Percentiles rank a stretch among this genome's conserved stretches.
phyloP scores from a whole-genome alignment of 2,329 filamentous ascomycete species.

The Fusarium fujikuroi region DNA sequence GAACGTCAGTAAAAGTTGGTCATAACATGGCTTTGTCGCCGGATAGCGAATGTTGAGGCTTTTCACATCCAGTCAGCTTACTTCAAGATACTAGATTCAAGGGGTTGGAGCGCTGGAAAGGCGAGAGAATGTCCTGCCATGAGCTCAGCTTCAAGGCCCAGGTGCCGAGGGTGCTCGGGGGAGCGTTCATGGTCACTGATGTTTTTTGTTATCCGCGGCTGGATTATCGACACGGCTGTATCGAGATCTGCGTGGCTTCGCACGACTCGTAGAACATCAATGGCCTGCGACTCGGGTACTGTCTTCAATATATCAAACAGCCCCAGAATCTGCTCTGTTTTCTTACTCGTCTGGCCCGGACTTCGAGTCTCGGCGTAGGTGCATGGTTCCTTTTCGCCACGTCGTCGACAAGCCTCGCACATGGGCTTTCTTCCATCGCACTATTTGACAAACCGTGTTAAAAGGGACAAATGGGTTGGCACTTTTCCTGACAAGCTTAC shows the following conservation, averaged over 20 bases:
- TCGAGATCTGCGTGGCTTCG: conserved; percentile 17
- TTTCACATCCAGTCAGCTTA: background rate
- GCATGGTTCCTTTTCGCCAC: conserved; percentile 9
- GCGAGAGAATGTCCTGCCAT: conserved; percentile 24
- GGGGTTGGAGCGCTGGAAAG: conserved; percentile 13
- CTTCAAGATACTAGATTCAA: conserved; percentile 17
- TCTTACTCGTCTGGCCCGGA: conserved; percentile 8
- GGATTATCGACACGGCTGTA: conserved; percentile 6
- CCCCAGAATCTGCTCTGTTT: conserved; percentile 17
- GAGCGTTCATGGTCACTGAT: background rate
- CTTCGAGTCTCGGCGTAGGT: conserved; percentile 9
- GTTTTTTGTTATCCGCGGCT: background rate
- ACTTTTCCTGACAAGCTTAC: background rate
- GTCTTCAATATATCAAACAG: conserved; percentile 16
- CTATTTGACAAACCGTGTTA: background rate
- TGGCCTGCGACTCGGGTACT: conserved; percentile 8
- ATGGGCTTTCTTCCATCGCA: conserved; percentile 9
- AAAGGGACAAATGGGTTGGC: background rate
- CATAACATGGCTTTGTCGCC: background rate
- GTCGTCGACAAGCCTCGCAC: conserved; percentile 17
- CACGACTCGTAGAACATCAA: conserved; percentile 19
- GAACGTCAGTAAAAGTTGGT: background rate
- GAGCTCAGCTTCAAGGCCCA: conserved; percentile 23
- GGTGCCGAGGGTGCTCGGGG: background rate
- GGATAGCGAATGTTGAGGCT: background rate